Conservation (phyloP, 208 protist genomes). For the Leptomonas pyrrhocoris region DNA sequence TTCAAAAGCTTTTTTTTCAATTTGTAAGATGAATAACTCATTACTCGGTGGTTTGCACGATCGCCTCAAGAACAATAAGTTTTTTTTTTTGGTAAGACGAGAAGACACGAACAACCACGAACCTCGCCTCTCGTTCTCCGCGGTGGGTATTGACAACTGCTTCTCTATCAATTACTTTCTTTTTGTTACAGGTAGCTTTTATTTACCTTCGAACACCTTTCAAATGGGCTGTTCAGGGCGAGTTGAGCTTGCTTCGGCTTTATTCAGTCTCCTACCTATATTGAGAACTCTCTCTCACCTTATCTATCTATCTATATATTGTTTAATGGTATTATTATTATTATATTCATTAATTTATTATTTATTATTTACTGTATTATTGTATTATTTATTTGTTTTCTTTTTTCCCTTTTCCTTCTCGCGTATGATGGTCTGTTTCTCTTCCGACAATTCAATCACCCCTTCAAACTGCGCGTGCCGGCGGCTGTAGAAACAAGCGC, state of each 20-base stretch:
- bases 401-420: too few species aligned
- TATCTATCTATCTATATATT: too few species aligned
- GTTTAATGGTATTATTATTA: not conserved
- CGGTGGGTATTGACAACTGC: not conserved
- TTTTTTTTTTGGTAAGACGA: not conserved
- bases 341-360: constrained; percentile 3
- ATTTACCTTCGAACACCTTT: not conserved
- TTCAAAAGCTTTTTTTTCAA: not conserved
- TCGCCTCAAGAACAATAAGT: not conserved
- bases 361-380: too few species aligned
- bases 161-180: not conserved
- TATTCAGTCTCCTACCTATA: constrained; percentile 3
- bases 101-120: not conserved
- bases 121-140: not conserved
- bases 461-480: constrained; percentile 1
- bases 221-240: constrained; percentile 1
- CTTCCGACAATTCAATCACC: not conserved
- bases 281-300: not conserved
- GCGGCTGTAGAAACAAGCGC: not conserved
- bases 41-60: not conserved
- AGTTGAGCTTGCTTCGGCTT: constrained; percentile 11
- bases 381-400: too few species aligned
- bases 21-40: not conserved
- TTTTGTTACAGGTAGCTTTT: not conserved
- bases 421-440: not conserved